Evolutionary conservation across 805 yeast genomes (phyloP), one percentile per base, ranked within the genome.

Genomic region (Schwanniomyces occidentalis): DNA sequence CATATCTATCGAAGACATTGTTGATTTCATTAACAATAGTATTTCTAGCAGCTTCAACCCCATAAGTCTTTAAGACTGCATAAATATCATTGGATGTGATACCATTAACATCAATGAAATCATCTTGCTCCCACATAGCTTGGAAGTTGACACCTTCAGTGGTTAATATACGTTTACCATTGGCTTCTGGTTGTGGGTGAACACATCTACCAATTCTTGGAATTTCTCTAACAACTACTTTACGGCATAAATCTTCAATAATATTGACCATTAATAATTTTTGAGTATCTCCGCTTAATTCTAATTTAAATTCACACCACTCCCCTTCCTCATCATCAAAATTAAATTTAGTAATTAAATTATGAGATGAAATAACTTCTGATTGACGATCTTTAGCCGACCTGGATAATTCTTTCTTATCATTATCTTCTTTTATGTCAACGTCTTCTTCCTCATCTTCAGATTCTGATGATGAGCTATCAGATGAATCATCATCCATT

Each of bases 31-130:
- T 83, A 19, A 89, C 98, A 69, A 93, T 86, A 21, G 99, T 93
- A 63, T 89, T 88, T 65, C 99, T 80, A 14, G 99, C 99, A 31
- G 99, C 99, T 68, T 95, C 99, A 34, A 91, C 99, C 61, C 99
- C 99, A 54, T 93, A 93, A 0, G 95, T 87, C 47, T 73, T 76
- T 52, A 95, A 73, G 3, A 93, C 96, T 12, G 96, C 87, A 24
- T 86, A 81, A 47, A 93, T 82, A 65, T 93, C 99, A 73, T 93
- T 93, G 6, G 97, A 89, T 2, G 85, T 75, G 52, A 93, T 86
- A 39, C 82, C 83, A 58, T 93, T 85, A 44, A 91, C 95, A 52
- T 90, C 85, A 48, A 93, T 77, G 63, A 93, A 89, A 45, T 85
- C 89, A 46, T 88, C 91, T 64, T 91, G 96, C 35, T 88, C 95